phyloP scores from a whole-genome alignment of 352 stramenopile species.

The Globisporangium megalacanthum region DNA sequence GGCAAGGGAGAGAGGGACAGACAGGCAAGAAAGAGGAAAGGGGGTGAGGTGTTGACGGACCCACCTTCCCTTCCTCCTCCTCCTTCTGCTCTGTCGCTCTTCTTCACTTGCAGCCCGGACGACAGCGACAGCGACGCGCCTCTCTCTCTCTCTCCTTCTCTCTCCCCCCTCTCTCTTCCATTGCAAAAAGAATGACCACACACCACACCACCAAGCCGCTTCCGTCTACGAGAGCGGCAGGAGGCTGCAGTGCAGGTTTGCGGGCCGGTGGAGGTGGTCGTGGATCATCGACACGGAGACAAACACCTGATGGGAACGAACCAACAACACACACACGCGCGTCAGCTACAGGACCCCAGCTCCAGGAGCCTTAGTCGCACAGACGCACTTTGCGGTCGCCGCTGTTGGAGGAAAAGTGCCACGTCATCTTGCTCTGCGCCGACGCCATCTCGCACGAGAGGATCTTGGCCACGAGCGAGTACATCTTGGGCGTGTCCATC shows the following conservation, averaged over 20 bases:
- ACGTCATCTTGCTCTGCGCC: slow-evolving; percentile 83
- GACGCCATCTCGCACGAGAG: slow-evolving; percentile 70
- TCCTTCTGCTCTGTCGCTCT: too few relatives aligned
- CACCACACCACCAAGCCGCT: not conserved
- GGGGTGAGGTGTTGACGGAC: too few relatives aligned
- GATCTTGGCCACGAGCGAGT: slow-evolving; percentile 73
- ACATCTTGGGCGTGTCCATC: slow-evolving; percentile 76
- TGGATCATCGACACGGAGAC: slow-evolving; percentile 83
- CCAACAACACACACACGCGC: slow-evolving; percentile 9
- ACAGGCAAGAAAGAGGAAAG: too few relatives aligned
- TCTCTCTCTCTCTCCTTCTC: not conserved
- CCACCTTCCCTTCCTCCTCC: too few relatives aligned
- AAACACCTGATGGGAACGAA: slow-evolving; percentile 39
- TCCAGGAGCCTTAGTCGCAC: not conserved
- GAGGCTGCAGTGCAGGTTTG: slow-evolving; percentile 76
- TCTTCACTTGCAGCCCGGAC: too few relatives aligned
- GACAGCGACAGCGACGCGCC: not conserved
- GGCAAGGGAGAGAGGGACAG: not conserved
- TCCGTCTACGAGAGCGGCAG: slow-evolving; percentile 60
- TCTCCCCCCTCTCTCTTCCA: not conserved
- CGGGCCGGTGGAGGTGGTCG: slow-evolving; percentile 64
- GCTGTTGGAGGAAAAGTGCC: slow-evolving; percentile 59
- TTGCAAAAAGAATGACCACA: not conserved
- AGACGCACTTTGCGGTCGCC: slow-evolving; percentile 63
- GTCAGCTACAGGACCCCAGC: too few relatives aligned